phyloP scores from a whole-genome alignment of 1,139 yeast species.

The Hemisphaericaspora subhashii region DNA sequence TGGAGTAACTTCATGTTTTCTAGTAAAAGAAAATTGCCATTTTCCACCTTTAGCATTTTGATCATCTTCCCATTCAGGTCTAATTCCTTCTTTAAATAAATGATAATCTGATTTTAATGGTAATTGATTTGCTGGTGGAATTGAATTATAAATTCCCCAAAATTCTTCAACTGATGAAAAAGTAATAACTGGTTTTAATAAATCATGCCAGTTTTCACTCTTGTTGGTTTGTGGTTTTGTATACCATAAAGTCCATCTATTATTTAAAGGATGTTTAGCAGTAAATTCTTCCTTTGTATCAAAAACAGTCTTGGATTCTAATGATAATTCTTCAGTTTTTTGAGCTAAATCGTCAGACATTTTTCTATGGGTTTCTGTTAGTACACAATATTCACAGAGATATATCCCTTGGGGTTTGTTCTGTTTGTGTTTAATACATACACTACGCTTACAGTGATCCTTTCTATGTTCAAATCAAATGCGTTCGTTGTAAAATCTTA shows the following conservation, averaged over 20 bases:
- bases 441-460: no score
- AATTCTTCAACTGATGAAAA: conserved; percentile 94
- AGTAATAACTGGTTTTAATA: conserved; percentile 89
- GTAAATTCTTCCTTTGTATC: conserved; percentile 68
- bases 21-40: conserved; percentile 75
- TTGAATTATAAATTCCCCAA: conserved; percentile 96
- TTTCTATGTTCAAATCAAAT: no score
- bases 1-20: conserved; percentile 57
- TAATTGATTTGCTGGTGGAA: conserved; percentile 88
- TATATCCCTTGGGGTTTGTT: no score
- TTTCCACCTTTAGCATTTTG: conserved; percentile 90
- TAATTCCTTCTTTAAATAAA: conserved; percentile 88
- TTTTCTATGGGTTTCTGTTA: conserved; percentile 1
- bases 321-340: conserved; percentile 54
- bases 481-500: no score
- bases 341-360: conserved; percentile 56
- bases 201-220: conserved; percentile 89
- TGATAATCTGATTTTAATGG: conserved; percentile 95
- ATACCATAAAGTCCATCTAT: conserved; percentile 97
- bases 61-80: conserved; percentile 98
- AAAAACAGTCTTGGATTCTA: conserved; percentile 60
- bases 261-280: conserved; percentile 88
- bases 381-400: no score
- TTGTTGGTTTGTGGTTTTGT: conserved; percentile 85
- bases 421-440: no score